These are phyloP conservation scores for Trichophyton schoenleinii DNA, from an alignment of 2,329 filamentous ascomycete genomes.

Conservation along the genomic window DNA sequence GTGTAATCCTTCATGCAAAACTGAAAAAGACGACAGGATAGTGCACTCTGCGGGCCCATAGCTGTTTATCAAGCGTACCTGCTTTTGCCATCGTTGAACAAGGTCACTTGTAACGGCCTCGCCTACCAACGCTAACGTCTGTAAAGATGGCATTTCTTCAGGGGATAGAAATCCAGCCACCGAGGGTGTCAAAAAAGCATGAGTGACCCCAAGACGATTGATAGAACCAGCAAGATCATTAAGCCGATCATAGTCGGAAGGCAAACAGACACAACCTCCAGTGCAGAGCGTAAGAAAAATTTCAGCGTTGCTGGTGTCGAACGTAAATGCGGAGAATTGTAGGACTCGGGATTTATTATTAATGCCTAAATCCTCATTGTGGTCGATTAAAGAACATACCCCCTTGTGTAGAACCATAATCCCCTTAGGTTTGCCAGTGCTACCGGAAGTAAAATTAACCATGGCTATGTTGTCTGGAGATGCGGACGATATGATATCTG, in stretches of 20 bases:
- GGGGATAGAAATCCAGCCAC: constrained; percentile 33
- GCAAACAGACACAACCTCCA: constrained; percentile 35
- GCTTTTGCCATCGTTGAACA: constrained; percentile 30
- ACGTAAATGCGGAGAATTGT: constrained; percentile 76
- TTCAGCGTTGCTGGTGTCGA: constrained; percentile 82
- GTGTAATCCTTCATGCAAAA: neutral
- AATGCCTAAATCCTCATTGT: constrained; percentile 35
- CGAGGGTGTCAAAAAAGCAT: constrained; percentile 46
- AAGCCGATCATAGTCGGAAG: constrained; percentile 21
- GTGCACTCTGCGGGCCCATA: constrained; percentile 16
- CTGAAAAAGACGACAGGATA: constrained; percentile 13
- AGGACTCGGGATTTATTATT: constrained; percentile 38
- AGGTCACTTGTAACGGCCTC: constrained; percentile 33
- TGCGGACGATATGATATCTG: constrained; percentile 22
- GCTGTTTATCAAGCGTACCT: constrained; percentile 27
- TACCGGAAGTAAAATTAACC: constrained; percentile 48
- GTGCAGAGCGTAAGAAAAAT: constrained; percentile 44
- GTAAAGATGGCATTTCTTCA: constrained; percentile 28
- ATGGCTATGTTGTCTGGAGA: constrained; percentile 34
- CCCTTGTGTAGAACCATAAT: constrained; percentile 48
- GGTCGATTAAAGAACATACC: constrained; percentile 6
- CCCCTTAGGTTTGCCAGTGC: constrained; percentile 44
- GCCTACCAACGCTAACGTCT: constrained; percentile 32
- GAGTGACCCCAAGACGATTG: constrained; percentile 14
- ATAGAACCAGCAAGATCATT: constrained; percentile 29